Evolutionary conservation across 164 flowering plant species (phyloP).

Genomic region (Brasenia schreberi): DNA sequence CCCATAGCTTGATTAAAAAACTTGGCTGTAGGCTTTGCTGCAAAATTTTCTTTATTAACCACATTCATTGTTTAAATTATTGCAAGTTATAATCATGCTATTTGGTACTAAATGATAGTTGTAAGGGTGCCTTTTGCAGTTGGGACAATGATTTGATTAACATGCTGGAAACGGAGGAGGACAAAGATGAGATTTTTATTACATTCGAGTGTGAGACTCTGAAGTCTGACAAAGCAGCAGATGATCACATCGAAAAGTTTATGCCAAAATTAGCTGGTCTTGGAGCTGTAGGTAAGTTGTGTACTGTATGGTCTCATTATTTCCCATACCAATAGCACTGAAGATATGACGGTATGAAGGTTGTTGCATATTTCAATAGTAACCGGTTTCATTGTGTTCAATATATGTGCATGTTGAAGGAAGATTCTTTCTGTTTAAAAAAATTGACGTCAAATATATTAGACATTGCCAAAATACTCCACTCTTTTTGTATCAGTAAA

Average conservation of each 20-base stretch:
- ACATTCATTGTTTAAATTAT: too few relatives aligned
- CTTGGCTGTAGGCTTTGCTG: neutral
- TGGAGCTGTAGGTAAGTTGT: conserved; percentile 74
- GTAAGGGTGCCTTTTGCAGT: conserved; percentile 18
- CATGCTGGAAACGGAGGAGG: conserved; percentile 53
- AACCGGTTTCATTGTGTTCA: neutral
- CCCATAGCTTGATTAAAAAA: neutral
- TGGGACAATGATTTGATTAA: conserved; percentile 84
- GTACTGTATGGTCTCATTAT: neutral
- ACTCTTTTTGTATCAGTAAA: too few relatives aligned
- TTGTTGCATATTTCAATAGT: neutral
- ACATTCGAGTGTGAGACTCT: conserved; percentile 84
- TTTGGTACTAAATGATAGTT: neutral
- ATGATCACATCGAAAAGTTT: conserved; percentile 78
- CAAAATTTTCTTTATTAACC: too few relatives aligned
- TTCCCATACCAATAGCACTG: neutral
- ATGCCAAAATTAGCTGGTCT: conserved; percentile 85
- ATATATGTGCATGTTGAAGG: neutral
- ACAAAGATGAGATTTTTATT: conserved; percentile 37
- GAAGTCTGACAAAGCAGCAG: conserved; percentile 80
- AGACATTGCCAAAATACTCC: too few relatives aligned
- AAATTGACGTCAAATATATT: too few relatives aligned
- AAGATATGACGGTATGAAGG: neutral
- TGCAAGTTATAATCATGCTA: too few relatives aligned
- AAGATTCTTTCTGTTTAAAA: too few relatives aligned